A percentile compares a stretch with the other conserved stretches of the same genome.
Conservation (phyloP, 352 stramenopile species). For the Detonula confervacea region DNA sequence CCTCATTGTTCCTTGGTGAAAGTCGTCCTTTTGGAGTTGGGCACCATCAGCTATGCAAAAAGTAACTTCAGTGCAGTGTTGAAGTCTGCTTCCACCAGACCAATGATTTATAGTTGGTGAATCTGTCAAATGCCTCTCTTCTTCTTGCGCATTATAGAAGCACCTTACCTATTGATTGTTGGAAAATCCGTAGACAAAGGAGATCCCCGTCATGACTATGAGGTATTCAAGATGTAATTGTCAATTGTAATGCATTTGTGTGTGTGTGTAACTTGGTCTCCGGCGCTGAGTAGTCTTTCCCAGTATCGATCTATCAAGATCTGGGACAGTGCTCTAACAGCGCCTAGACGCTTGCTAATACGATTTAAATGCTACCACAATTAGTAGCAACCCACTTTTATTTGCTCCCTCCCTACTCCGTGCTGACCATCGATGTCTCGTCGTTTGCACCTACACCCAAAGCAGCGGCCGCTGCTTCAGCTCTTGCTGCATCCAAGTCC, state of each 20-base stretch:
- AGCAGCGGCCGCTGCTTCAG: neutral
- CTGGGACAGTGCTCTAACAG: neutral
- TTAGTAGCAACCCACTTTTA: neutral
- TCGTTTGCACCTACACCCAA: neutral
- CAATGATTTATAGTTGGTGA: slow-evolving; percentile 48
- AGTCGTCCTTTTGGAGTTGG: slow-evolving; percentile 5
- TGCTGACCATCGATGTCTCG: neutral
- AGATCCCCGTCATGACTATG: slow-evolving; percentile 26
- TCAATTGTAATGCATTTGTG: too few species aligned
- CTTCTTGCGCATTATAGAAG: slow-evolving; percentile 44
- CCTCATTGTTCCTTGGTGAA: neutral
- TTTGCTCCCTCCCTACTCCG: neutral
- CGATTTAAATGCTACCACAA: neutral
- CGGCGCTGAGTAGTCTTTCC: neutral
- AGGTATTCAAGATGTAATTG: too few species aligned
- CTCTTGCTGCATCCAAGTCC: neutral
- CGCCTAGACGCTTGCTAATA: neutral
- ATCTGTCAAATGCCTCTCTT: slow-evolving; percentile 37
- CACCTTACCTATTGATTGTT: slow-evolving; percentile 28
- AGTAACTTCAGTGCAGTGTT: slow-evolving; percentile 25
- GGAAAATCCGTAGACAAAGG: slow-evolving; percentile 31
- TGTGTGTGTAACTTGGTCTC: neutral
- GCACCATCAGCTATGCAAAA: neutral
- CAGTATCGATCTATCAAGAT: neutral
- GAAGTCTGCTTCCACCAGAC: slow-evolving; percentile 51